phyloP scores from a whole-genome alignment of 2,329 filamentous ascomycete species.

The Fonsecaea pugnacius region DNA sequence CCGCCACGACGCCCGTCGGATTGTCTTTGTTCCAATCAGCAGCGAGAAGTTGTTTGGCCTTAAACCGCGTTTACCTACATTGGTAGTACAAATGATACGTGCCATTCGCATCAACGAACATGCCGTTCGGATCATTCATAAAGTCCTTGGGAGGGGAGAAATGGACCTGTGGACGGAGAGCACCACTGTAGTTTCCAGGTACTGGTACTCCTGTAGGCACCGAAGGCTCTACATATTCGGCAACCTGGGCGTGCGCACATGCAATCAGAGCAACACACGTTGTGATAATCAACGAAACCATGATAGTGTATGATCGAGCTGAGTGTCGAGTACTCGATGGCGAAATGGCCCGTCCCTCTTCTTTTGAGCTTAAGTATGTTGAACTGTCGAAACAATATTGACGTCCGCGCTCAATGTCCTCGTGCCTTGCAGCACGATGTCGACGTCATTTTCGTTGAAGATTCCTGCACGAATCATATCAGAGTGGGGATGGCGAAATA shows the following conservation, averaged over 20 bases:
- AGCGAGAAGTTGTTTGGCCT: neutral
- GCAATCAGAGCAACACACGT: neutral
- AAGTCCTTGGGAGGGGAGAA: conserved; percentile 41
- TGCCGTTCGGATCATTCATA: conserved; percentile 67
- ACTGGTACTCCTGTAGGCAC: neutral
- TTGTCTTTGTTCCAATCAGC: conserved; percentile 40
- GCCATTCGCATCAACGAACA: conserved; percentile 62
- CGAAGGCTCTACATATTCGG: neutral
- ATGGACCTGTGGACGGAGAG: conserved; percentile 41
- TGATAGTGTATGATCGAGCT: neutral
- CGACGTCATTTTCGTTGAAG: neutral
- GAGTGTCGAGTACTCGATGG: neutral
- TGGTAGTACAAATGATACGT: conserved; percentile 70
- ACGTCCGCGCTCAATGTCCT: neutral
- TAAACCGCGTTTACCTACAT: conserved; percentile 41
- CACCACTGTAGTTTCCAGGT: neutral
- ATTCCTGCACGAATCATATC: neutral
- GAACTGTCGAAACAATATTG: neutral
- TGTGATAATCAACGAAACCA: neutral
- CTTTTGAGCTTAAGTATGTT: neutral
- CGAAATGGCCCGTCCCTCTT: neutral
- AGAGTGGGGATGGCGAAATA: neutral
- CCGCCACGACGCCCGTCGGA: conserved; percentile 54
- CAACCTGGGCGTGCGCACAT: neutral
- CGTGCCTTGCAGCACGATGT: neutral